phyloP scores from a whole-genome alignment of 192 early-diverging fungal genomes.

The Jimgerdemannia flammicorona region DNA sequence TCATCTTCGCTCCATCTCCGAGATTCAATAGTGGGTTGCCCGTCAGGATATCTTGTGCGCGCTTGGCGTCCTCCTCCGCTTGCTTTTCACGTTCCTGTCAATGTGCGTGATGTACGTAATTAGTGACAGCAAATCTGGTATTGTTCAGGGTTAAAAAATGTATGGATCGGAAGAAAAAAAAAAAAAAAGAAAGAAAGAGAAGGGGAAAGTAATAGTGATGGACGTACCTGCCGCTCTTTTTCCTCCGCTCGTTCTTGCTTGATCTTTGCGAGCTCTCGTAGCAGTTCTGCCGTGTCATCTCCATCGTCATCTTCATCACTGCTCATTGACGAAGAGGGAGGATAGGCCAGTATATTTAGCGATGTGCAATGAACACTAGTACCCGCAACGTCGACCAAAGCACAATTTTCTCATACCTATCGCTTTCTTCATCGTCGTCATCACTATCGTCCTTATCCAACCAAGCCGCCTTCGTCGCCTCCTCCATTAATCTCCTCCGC shows the following conservation, averaged over 20 bases:
- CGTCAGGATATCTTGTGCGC: slow-evolving; percentile 56
- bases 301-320: slow-evolving; percentile 69
- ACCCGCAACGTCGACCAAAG: too few relatives aligned
- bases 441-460: slow-evolving; percentile 60
- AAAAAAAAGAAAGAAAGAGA: not conserved
- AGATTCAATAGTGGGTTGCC: slow-evolving; percentile 85
- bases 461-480: slow-evolving; percentile 42
- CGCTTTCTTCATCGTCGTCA: slow-evolving; percentile 45
- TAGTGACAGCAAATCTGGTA: too few relatives aligned
- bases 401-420: slow-evolving; percentile 12
- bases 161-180: not conserved
- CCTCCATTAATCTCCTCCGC: slow-evolving; percentile 34
- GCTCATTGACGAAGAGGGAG: not conserved
- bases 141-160: not conserved
- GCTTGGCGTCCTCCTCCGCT: slow-evolving; percentile 55
- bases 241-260: slow-evolving; percentile 90
- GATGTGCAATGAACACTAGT: too few relatives aligned
- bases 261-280: slow-evolving; percentile 88
- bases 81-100: slow-evolving; percentile 43
- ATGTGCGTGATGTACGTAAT: too few relatives aligned
- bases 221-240: slow-evolving; percentile 57
- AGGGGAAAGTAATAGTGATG: slow-evolving; percentile 22
- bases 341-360: too few relatives aligned
- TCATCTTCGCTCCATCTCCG: slow-evolving; percentile 32
- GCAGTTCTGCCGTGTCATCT: slow-evolving; percentile 85